Conservation (phyloP, 192 early-diverging fungal species). For the Coemansia sp. region DNA sequence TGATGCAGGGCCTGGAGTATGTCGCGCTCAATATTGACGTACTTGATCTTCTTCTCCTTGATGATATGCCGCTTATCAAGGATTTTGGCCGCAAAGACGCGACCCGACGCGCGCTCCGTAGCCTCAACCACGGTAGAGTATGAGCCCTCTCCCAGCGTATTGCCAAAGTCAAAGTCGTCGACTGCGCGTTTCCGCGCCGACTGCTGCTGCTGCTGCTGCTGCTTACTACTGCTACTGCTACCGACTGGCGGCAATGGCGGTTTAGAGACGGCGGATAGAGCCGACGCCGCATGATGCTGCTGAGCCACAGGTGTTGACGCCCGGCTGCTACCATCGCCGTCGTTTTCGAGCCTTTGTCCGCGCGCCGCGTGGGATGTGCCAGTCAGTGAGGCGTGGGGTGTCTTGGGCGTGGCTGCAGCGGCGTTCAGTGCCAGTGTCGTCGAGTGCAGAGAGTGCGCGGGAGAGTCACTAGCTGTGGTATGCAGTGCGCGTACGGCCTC, state of each 20-base stretch:
- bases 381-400: background rate
- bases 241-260: background rate
- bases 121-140: slow-evolving; percentile 93
- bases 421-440: slow-evolving; percentile 25
- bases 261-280: slow-evolving; percentile 6
- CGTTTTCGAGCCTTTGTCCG: background rate
- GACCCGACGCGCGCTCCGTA: slow-evolving; percentile 67
- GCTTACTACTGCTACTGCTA: slow-evolving; percentile 9
- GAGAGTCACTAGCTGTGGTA: slow-evolving; percentile 25
- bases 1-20: slow-evolving; percentile 85
- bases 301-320: background rate
- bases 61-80: slow-evolving; percentile 82
- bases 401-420: slow-evolving; percentile 29
- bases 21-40: slow-evolving; percentile 94
- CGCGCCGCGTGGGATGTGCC: slow-evolving; percentile 4
- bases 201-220: slow-evolving; percentile 33
- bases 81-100: slow-evolving; percentile 89
- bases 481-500: slow-evolving; percentile 33
- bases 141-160: slow-evolving; percentile 89
- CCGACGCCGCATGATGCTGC: slow-evolving; percentile 11
- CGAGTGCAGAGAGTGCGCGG: slow-evolving; percentile 27
- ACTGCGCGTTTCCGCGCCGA: slow-evolving; percentile 68
- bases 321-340: background rate
- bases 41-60: slow-evolving; percentile 95
- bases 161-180: slow-evolving; percentile 85